phyloP scores from a whole-genome alignment of 352 stramenopile species.

The Phytophthora constricta region DNA sequence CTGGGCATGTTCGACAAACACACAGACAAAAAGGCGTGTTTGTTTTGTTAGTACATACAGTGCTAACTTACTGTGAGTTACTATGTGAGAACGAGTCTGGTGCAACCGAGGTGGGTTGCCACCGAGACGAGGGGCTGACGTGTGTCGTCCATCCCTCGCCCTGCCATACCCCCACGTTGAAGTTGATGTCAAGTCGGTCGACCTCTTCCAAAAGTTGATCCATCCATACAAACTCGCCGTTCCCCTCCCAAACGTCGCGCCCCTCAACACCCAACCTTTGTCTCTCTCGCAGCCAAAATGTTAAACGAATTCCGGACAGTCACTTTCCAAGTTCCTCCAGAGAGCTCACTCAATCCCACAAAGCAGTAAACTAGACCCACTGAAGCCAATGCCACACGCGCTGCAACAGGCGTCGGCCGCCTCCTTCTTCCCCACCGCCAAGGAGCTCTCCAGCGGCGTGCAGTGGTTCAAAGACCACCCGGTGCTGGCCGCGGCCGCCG shows the following conservation, averaged over 20 bases:
- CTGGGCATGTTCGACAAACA: too few species aligned
- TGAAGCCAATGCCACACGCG: constrained; percentile 11
- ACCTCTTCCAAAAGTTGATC: constrained; percentile 22
- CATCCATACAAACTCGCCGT: constrained; percentile 19
- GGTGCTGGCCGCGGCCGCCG: constrained; percentile 76
- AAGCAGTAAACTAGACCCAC: too few species aligned
- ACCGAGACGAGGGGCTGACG: too few species aligned
- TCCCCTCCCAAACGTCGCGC: constrained; percentile 10
- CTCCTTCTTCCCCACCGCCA: constrained; percentile 89
- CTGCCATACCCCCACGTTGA: constrained; percentile 23
- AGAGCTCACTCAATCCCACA: too few species aligned
- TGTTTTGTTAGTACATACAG: too few species aligned
- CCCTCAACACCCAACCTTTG: not conserved
- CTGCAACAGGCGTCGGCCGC: constrained; percentile 44
- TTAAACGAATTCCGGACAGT: too few species aligned
- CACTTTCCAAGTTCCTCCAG: too few species aligned
- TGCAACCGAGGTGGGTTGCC: too few species aligned
- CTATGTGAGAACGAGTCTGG: too few species aligned
- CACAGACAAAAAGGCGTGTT: too few species aligned
- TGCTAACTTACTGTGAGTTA: too few species aligned
- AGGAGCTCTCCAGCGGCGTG: constrained; percentile 82
- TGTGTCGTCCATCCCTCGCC: not conserved
- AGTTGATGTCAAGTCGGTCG: constrained; percentile 16
- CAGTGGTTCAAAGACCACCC: constrained; percentile 90
- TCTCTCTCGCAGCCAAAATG: too few species aligned